Evolutionary conservation across 208 protist genomes (phyloP), one percentile per base, ranked within the genome.

Genomic region (Acanthamoeba rhysodes): DNA sequence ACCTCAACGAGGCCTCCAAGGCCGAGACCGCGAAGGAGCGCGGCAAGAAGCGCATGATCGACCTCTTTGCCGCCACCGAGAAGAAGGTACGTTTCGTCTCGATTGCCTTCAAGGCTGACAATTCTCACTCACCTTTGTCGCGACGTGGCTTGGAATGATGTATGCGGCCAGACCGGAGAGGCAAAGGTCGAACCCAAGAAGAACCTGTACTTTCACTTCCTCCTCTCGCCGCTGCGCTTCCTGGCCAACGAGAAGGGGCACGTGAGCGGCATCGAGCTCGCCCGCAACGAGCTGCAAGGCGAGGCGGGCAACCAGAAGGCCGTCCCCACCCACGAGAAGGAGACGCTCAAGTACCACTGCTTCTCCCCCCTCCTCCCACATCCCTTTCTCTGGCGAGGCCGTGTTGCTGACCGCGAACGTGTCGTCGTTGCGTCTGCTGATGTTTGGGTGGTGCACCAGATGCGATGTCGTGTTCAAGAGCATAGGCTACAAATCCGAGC

Each of bases 11-110:
- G 37, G 87, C 87, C 59, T 93, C 87, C 53, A 66, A 76, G 34
- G 32, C 18, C 20, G 87, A 93, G 37, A 76, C 78, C 4, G 24
- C 29, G 14, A 45, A 41, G 24, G 87, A 93, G 34, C 53, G 87
- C 27, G 87, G 87, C 87, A 64, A 53, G 37, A 93, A 74, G 34
- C 87, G 87, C 87, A 93, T 93, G 87, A 93, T 93, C 29, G 87
- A 93, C 41, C 64, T 93, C 32, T 72, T 93, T 37, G 37, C 78
- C 27, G 20, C 41, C 45, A 37, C 80, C 14, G 32, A 76, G 68
- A 34, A 27, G 27, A 76, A 76, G 68, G 45, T 50, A 5, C 41
- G 41, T 8, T 5, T 5, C 41, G 45, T 0, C 7, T 50, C 45
- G 45, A 50, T 10, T 14, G 45, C 45, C 45, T 50, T 14, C 45